Evolutionary conservation across 2,329 filamentous ascomycete genomes (phyloP).

Genomic region (Nothopassalora personata): DNA sequence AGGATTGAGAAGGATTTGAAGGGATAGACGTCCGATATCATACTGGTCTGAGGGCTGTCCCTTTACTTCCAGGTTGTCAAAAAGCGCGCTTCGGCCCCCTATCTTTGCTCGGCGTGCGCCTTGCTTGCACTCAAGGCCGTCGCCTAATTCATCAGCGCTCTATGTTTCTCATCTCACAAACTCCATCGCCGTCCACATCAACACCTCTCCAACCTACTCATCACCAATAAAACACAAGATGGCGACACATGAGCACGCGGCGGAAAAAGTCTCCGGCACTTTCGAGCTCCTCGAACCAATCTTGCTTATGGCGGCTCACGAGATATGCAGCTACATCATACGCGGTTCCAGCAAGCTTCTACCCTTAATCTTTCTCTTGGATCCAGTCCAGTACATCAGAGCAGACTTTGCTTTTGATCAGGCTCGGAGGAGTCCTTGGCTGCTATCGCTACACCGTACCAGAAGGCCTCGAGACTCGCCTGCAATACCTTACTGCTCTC

Average conservation of each 20-base stretch:
- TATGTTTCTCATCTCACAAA: background rate
- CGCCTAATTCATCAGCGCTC: too few species aligned
- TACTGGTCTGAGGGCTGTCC: background rate
- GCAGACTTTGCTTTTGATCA: too few species aligned
- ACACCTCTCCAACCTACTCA: background rate
- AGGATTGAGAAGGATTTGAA: conserved; percentile 20
- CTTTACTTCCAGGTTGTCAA: background rate
- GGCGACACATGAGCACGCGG: background rate
- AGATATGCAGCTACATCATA: background rate
- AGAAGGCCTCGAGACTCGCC: too few species aligned
- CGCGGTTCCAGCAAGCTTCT: background rate
- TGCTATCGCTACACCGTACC: too few species aligned
- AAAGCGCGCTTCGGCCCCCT: background rate
- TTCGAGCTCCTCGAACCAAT: background rate
- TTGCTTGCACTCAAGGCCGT: background rate
- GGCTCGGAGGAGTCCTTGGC: too few species aligned
- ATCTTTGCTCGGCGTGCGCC: background rate
- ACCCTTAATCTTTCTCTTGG: background rate
- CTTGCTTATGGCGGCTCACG: background rate
- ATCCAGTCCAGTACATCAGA: background rate
- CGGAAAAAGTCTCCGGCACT: background rate
- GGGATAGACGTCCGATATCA: background rate
- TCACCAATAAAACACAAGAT: too few species aligned
- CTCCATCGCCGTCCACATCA: background rate
- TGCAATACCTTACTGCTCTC: too few species aligned